Percentiles rank a stretch among this genome's conserved stretches.
Evolutionary conservation across 2,329 filamentous ascomycete species (phyloP).

Genomic region (Alternaria viburni): DNA sequence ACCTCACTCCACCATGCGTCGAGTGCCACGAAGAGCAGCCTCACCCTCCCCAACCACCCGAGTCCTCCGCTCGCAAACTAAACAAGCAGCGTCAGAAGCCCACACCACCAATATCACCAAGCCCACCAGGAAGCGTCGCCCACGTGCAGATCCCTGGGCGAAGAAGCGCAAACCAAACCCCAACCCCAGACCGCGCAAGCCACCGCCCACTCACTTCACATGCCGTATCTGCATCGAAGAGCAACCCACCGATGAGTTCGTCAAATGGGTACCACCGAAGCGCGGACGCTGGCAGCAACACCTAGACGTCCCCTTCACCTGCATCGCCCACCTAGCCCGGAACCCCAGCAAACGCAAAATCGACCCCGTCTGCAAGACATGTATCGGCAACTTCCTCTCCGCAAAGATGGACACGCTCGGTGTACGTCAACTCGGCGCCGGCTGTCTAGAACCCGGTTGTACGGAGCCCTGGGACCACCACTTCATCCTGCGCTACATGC

Average conservation of each 20-base stretch:
- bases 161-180: constrained; percentile 27
- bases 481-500: constrained; percentile 29
- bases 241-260: constrained; percentile 20
- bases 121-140: constrained; percentile 11
- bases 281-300: not conserved
- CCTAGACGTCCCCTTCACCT: constrained; percentile 23
- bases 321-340: constrained; percentile 31
- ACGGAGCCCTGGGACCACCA: constrained; percentile 23
- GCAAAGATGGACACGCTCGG: constrained; percentile 30
- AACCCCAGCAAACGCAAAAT: constrained; percentile 25
- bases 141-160: constrained; percentile 27
- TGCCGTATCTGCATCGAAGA: constrained; percentile 34
- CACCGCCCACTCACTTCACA: constrained; percentile 27
- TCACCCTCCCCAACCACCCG: not conserved
- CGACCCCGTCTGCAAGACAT: constrained; percentile 37
- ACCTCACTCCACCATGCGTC: not conserved
- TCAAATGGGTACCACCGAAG: constrained; percentile 21
- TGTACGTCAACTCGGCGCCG: constrained; percentile 20
- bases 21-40: not conserved
- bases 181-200: constrained; percentile 12
- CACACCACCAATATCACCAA: not conserved
- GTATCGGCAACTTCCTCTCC: constrained; percentile 30
- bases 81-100: not conserved
- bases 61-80: constrained; percentile 24
- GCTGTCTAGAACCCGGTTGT: constrained; percentile 35